These are phyloP conservation scores for Hyaloscypha variabilis DNA, from an alignment of 495 filamentous ascomycete species.

Conservation along the genomic window DNA sequence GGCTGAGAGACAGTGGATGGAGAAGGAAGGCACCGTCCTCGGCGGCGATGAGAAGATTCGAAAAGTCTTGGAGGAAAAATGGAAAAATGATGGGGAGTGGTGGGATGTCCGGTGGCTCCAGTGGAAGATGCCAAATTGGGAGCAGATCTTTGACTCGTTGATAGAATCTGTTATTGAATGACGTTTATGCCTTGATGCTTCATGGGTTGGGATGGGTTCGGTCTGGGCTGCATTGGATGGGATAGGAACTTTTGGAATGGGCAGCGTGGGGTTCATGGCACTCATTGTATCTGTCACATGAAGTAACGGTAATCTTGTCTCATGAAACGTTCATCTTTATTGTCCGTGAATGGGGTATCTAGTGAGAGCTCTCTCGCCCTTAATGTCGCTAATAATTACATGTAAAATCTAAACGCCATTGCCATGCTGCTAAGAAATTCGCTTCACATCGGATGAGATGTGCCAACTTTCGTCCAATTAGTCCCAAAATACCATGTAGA, in stretches of 20 bases:
- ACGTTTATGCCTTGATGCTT: conserved; percentile 19
- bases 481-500: too few relatives aligned
- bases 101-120: conserved; percentile 30
- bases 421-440: background rate
- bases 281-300: conserved; percentile 4
- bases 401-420: background rate
- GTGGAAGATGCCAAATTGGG: conserved; percentile 41
- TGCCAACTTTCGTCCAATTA: background rate
- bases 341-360: background rate
- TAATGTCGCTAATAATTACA: background rate
- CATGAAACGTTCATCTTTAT: background rate
- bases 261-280: conserved; percentile 2
- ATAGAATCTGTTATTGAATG: conserved; percentile 44
- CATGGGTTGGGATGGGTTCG: conserved; percentile 8
- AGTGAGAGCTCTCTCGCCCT: background rate
- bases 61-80: conserved; percentile 32
- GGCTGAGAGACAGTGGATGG: conserved; percentile 82
- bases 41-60: conserved; percentile 48
- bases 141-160: conserved; percentile 47
- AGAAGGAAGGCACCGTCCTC: conserved; percentile 58
- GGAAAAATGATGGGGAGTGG: conserved; percentile 24
- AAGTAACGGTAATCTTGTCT: conserved; percentile 18
- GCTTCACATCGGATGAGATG: background rate
- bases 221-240: conserved; percentile 1
- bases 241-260: background rate